These are phyloP conservation scores for Dovyalis caffra DNA, from an alignment of 345 rosid species.

Conservation along the genomic window DNA sequence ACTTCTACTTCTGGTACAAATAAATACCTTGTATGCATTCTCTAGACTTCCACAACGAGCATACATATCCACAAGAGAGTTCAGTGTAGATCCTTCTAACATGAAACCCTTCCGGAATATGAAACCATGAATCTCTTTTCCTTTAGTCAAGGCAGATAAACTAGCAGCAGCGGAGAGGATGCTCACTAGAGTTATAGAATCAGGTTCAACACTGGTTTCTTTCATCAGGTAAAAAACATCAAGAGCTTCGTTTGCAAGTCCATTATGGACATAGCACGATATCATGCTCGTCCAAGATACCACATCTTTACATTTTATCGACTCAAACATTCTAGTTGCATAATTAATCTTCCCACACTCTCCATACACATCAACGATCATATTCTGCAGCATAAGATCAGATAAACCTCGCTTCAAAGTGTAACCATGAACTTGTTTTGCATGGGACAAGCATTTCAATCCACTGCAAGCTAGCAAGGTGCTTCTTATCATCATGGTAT, in stretches of 20 bases:
- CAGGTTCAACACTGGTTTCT: constrained; percentile 49
- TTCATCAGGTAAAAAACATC: constrained; percentile 47
- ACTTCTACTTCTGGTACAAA: constrained; percentile 37
- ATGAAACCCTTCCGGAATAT: constrained; percentile 53
- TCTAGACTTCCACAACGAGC: constrained; percentile 68
- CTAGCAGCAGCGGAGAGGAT: constrained; percentile 62
- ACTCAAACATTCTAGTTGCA: constrained; percentile 55
- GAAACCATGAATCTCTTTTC: constrained; percentile 74
- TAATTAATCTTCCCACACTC: constrained; percentile 52
- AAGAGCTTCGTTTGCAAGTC: constrained; percentile 62
- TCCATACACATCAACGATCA: constrained; percentile 65
- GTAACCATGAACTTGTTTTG: constrained; percentile 73
- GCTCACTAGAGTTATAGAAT: constrained; percentile 57
- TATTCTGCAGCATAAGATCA: constrained; percentile 62
- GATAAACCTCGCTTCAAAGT: constrained; percentile 49
- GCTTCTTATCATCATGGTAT: constrained; percentile 81
- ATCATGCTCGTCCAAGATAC: constrained; percentile 95
- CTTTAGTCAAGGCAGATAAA: constrained; percentile 65
- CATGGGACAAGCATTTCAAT: constrained; percentile 35
- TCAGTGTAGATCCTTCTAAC: constrained; percentile 54
- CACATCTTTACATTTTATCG: constrained; percentile 56
- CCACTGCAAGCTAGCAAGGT: constrained; percentile 56
- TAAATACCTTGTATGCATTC: constrained; percentile 53
- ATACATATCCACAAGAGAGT: constrained; percentile 78
- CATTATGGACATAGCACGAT: constrained; percentile 58